These are phyloP conservation scores for Botrytis cinerea DNA, from an alignment of 2,329 filamentous ascomycete species.

Conservation along the genomic window DNA sequence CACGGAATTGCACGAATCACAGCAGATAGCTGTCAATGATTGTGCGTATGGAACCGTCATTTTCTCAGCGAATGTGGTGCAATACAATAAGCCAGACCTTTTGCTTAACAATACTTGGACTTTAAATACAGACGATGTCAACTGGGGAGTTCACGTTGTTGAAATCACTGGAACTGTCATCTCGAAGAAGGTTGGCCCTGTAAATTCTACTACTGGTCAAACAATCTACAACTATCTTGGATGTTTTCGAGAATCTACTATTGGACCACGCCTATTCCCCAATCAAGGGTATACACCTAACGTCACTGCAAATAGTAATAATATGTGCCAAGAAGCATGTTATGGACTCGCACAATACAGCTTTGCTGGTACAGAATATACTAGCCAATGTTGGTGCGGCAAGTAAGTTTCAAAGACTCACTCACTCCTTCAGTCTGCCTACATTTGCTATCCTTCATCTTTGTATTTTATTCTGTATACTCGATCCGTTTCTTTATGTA, in stretches of 20 bases:
- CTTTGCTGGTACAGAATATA: constrained; percentile 42
- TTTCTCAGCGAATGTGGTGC: constrained; percentile 35
- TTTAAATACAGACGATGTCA: constrained; percentile 44
- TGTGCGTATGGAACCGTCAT: constrained; percentile 40
- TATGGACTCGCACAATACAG: constrained; percentile 32
- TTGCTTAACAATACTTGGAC: constrained; percentile 41
- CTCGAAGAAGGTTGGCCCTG: constrained; percentile 19
- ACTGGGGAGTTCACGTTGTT: constrained; percentile 43
- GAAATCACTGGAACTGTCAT: constrained; percentile 32
- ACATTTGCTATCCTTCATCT: background rate
- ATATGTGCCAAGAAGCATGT: constrained; percentile 43
- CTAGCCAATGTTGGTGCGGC: constrained; percentile 41
- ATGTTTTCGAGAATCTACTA: constrained; percentile 40
- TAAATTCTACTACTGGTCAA: constrained; percentile 24
- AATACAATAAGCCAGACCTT: constrained; percentile 34
- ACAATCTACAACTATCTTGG: constrained; percentile 40
- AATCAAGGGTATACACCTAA: constrained; percentile 34
- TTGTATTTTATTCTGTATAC: background rate
- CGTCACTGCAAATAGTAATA: constrained; percentile 34
- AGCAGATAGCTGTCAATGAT: constrained; percentile 35
- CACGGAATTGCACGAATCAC: constrained; percentile 39
- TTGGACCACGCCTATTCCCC: constrained; percentile 39
- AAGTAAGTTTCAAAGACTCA: constrained; percentile 19
- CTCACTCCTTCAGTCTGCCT: background rate
- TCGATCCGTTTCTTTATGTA: background rate